Conservation (phyloP, 345 rosid species). For the Acer yangbiense region DNA sequence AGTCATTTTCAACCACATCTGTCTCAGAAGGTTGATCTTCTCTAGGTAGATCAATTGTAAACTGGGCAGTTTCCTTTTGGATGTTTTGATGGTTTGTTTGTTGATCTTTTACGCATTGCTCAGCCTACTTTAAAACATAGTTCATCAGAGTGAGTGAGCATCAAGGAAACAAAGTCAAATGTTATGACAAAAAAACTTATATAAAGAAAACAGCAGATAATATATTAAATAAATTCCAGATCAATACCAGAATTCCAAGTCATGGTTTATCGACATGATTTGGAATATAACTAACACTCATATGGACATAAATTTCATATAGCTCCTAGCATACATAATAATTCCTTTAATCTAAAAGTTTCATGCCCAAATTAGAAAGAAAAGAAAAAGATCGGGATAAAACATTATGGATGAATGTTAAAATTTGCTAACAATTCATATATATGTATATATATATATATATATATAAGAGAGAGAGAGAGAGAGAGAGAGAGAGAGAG, state of each 20-base stretch:
- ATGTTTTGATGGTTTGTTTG: conserved; percentile 38
- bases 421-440: background rate
- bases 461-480: too few relatives aligned
- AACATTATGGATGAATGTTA: background rate
- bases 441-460: background rate
- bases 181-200: background rate
- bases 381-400: background rate
- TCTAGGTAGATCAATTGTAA: conserved; percentile 22
- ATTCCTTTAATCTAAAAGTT: background rate
- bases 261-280: background rate
- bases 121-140: conserved; percentile 46
- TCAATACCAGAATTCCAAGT: background rate
- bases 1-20: conserved; percentile 26
- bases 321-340: background rate
- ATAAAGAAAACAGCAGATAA: background rate
- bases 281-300: background rate
- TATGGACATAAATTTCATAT: background rate
- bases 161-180: background rate
- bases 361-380: background rate
- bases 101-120: conserved; percentile 38
- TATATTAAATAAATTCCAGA: background rate
- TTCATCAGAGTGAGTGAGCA: background rate
- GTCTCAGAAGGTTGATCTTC: conserved; percentile 38
- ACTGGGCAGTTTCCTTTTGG: conserved; percentile 33
- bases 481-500: too few relatives aligned